Evolutionary conservation across 177 flowering plant species (phyloP), one percentile per base, ranked within the genome.

Genomic region (Vitis hybrid): DNA sequence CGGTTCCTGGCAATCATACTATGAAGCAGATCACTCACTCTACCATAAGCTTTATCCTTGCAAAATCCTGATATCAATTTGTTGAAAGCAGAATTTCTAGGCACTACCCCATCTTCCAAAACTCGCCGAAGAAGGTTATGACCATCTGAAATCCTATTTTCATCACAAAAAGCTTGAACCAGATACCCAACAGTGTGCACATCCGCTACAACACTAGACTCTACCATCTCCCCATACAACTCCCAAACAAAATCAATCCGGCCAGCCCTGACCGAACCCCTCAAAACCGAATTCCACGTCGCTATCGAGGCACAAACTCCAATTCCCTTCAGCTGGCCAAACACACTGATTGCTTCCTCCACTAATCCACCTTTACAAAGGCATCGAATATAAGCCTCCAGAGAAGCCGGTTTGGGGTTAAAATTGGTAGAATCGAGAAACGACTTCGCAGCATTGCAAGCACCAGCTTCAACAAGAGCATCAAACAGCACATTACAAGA

Each of bases 21-120:
- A 75, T 88, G 90, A 6, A 93, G 84, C 70, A 91, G 73, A 67
- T 84, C 86, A 0, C 88, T 86, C 12, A 86, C 85, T 65, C 68
- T 73, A 50, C 13, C 60, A 72, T 74, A 80, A 2, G 81, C 50
- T 73, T 74, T 56, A 9, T 71, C 52, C 66, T 66, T 74, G 73
- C 82, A 80, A 55, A 84, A 84, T 32, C 78, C 86, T 67, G 82
- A 71, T 64, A 93, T 79, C 81, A 93, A 68, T 60, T 61, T 82
- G 21, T 78, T 78, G 70, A 88, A 87, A 24, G 81, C 77, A 62
- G 70, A 66, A 18, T 77, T 84, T 27, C 76, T 73, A 2, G 91
- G 89, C 32, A 62, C 75, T 65, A 75, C n/a, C 19, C 93, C 92
- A 63, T 71, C 75, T 54, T 80, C 77, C 76, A 86, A 12, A 57